Evolutionary conservation across 208 protist genomes (phyloP).

Genomic region (Leishmania martiniquensis): DNA sequence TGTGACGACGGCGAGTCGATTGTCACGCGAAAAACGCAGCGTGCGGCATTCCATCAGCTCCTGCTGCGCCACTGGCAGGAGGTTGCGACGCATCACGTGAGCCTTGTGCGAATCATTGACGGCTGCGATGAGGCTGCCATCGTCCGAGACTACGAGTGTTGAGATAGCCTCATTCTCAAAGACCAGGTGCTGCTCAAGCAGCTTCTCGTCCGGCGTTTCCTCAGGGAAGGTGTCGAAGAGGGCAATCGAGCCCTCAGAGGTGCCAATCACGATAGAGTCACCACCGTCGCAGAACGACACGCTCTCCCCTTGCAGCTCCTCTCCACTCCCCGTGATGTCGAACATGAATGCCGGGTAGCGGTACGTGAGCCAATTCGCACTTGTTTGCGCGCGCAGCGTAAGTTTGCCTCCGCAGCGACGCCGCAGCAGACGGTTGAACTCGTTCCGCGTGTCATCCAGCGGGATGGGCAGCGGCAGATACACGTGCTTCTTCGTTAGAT

Average conservation of each 20-base stretch:
- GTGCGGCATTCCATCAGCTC: constrained; percentile 59
- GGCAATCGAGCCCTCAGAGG: constrained; percentile 74
- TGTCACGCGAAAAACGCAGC: constrained; percentile 74
- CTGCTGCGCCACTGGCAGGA: constrained; percentile 60
- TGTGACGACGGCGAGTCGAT: constrained; percentile 57
- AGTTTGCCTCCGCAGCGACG: constrained; percentile 54
- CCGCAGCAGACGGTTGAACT: constrained; percentile 64
- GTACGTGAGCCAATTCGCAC: constrained; percentile 74
- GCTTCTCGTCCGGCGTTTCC: constrained; percentile 66
- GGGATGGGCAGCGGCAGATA: constrained; percentile 64
- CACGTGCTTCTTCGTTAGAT: constrained; percentile 81
- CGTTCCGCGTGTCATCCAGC: constrained; percentile 67
- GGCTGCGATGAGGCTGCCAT: constrained; percentile 57
- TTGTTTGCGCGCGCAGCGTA: constrained; percentile 53
- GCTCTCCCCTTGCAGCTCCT: constrained; percentile 74
- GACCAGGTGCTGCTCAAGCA: constrained; percentile 81
- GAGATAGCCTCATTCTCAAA: constrained; percentile 81
- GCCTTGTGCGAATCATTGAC: constrained; percentile 47
- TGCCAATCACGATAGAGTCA: constrained; percentile 79
- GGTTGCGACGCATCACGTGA: constrained; percentile 65
- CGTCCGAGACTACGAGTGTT: constrained; percentile 56
- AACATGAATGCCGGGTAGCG: constrained; percentile 84
- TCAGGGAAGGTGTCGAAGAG: constrained; percentile 88
- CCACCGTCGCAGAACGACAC: constrained; percentile 84
- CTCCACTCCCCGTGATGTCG: constrained; percentile 69